A percentile compares a stretch with the other conserved stretches of the same genome.
phyloP scores from a whole-genome alignment of 768 basidiomycete genomes.

The Mycena filopes region DNA sequence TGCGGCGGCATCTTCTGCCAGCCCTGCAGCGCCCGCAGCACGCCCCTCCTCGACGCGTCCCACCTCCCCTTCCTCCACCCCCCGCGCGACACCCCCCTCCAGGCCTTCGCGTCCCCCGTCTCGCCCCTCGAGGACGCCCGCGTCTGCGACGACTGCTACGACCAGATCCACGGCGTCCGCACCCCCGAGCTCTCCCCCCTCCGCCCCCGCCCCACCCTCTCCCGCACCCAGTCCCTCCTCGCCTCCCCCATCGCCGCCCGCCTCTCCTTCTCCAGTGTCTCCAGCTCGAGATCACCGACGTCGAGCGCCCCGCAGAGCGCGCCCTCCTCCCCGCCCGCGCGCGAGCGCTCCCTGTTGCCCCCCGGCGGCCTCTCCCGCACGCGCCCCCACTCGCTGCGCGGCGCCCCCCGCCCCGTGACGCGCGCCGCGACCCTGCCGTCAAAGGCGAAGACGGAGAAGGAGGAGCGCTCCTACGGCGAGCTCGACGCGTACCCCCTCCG shows the following conservation, averaged over 20 bases:
- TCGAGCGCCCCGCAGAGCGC: constrained; percentile 36
- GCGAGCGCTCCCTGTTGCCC: constrained; percentile 39
- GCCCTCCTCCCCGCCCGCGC: constrained; percentile 33
- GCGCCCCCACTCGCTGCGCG: constrained; percentile 41
- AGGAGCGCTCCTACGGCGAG: constrained; percentile 69
- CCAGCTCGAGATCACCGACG: constrained; percentile 43
- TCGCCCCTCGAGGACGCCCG: constrained; percentile 69
- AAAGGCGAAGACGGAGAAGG: too few species aligned
- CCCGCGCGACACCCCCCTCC: constrained; percentile 72
- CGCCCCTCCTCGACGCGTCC: constrained; percentile 78
- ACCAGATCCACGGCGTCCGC: constrained; percentile 71
- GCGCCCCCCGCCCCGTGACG: constrained; percentile 43
- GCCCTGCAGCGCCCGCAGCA: constrained; percentile 67
- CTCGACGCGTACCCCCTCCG: constrained; percentile 80
- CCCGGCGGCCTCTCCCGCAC: constrained; percentile 43
- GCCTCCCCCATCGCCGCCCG: constrained; percentile 51
- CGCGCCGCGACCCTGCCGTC: constrained; percentile 49
- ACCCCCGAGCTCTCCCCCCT: constrained; percentile 48
- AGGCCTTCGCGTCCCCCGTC: constrained; percentile 63
- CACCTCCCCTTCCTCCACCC: constrained; percentile 77
- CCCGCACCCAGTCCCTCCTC: constrained; percentile 46
- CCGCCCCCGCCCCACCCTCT: constrained; percentile 45
- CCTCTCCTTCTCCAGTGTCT: constrained; percentile 43
- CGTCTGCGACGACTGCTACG: constrained; percentile 83
- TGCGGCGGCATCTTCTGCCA: constrained; percentile 84